Evolutionary conservation across 495 filamentous ascomycete genomes (phyloP).

Genomic region (Trichocladium uniseriatum): DNA sequence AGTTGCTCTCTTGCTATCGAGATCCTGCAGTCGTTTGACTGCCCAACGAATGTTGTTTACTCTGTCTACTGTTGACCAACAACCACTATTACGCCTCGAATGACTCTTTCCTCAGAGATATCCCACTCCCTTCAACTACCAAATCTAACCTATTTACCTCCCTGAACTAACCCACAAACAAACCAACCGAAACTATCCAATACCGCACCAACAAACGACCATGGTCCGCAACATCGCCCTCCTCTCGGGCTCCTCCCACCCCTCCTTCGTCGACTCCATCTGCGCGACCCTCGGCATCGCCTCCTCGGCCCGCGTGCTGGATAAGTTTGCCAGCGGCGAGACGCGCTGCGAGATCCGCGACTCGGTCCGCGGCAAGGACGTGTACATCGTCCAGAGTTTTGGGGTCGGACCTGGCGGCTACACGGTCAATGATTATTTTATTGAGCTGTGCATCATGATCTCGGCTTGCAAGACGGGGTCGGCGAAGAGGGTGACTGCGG

Average conservation of each 20-base stretch:
- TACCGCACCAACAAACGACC: neutral
- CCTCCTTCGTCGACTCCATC: slow-evolving; percentile 72
- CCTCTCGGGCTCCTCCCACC: slow-evolving; percentile 88
- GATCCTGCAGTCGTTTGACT: no score
- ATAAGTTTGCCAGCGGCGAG: slow-evolving; percentile 89
- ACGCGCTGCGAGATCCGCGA: slow-evolving; percentile 92
- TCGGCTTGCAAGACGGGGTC: slow-evolving; percentile 96
- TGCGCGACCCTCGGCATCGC: slow-evolving; percentile 82
- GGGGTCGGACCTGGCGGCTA: slow-evolving; percentile 34
- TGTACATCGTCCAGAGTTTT: slow-evolving; percentile 85
- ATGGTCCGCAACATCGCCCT: slow-evolving; percentile 96
- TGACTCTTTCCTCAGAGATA: no score
- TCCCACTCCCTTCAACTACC: no score
- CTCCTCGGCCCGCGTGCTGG: slow-evolving; percentile 67
- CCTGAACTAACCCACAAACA: neutral
- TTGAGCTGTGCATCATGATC: slow-evolving; percentile 94
- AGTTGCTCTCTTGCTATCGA: no score
- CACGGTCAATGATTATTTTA: slow-evolving; percentile 89
- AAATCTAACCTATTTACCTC: no score
- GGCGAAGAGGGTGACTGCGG: slow-evolving; percentile 81
- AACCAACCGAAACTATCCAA: neutral
- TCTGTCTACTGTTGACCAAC: no score
- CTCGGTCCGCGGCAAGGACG: slow-evolving; percentile 93
- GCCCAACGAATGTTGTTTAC: no score
- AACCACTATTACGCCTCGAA: no score